Conservation (phyloP, 1,284 basidiomycete species). For the Boletus sp. region DNA sequence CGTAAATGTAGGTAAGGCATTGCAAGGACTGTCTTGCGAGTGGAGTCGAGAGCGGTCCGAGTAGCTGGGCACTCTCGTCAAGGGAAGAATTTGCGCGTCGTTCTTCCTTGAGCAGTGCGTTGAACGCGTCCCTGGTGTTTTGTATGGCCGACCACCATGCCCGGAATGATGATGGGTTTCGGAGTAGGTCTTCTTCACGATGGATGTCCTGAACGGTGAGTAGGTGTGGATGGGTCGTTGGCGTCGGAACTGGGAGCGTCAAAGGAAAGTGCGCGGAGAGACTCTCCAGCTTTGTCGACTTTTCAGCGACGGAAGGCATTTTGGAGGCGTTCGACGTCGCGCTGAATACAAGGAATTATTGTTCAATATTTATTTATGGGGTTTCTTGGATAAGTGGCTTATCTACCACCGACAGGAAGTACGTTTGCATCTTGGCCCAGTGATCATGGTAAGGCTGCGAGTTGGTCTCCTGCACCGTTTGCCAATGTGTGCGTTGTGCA, state of each 20-base stretch:
- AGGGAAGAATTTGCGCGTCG: constrained; percentile 40
- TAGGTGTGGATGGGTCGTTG: constrained; percentile 72
- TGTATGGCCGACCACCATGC: constrained; percentile 90
- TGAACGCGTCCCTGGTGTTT: constrained; percentile 65
- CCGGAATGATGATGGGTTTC: constrained; percentile 87
- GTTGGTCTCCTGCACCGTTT: not conserved
- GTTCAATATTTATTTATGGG: constrained; percentile 8
- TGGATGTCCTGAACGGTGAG: constrained; percentile 76
- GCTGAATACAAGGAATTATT: too few species aligned
- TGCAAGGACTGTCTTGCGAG: constrained; percentile 74
- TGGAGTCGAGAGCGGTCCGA: constrained; percentile 74
- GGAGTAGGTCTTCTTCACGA: constrained; percentile 93
- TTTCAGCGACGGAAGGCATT: constrained; percentile 54
- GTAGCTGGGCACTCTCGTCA: constrained; percentile 47
- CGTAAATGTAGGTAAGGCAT: constrained; percentile 86
- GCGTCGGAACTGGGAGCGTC: constrained; percentile 81
- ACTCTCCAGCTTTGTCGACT: constrained; percentile 45
- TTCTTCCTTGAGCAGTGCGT: constrained; percentile 55
- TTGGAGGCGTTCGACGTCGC: constrained; percentile 16
- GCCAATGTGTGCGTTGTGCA: constrained; percentile 25
- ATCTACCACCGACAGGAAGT: not conserved
- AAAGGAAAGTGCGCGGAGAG: constrained; percentile 71
- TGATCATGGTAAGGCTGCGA: constrained; percentile 25
- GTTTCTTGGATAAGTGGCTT: constrained; percentile 10
- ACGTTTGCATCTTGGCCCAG: too few species aligned